Conservation (phyloP, 1,139 yeast genomes). For the Hemisphaericaspora subhashii region DNA sequence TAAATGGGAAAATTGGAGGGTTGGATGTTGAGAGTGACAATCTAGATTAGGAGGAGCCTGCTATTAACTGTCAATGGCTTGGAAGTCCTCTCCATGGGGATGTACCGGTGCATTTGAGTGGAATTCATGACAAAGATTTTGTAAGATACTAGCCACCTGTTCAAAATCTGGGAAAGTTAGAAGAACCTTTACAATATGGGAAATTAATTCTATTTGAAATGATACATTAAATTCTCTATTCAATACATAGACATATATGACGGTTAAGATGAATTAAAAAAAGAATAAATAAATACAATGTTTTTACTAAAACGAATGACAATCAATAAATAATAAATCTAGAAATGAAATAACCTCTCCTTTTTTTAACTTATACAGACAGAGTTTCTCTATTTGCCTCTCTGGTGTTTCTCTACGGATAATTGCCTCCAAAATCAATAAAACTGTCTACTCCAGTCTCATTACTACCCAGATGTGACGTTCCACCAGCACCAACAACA, state of each 20-base stretch:
- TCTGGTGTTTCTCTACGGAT: slow-evolving; percentile 1
- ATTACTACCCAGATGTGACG: not conserved
- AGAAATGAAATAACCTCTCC: not conserved
- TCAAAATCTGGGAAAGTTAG: no score
- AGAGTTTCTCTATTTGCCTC: not conserved
- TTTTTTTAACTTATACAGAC: not conserved
- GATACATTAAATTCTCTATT: not conserved
- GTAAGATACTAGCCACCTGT: no score
- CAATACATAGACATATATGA: not conserved
- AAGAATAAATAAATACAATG: not conserved
- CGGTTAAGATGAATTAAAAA: not conserved
- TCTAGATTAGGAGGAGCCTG: no score
- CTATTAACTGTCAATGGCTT: no score
- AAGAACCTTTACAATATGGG: no score
- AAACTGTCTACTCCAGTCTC: slow-evolving; percentile 6
- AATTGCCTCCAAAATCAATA: slow-evolving; percentile 6
- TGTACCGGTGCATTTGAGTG: no score
- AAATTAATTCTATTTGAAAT: not conserved
- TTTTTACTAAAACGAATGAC: not conserved
- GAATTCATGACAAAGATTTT: no score
- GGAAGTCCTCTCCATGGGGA: no score
- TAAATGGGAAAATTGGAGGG: no score
- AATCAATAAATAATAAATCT: not conserved
- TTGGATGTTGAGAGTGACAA: no score
- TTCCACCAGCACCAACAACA: not conserved